These are phyloP conservation scores for Bisporella sp. DNA, from an alignment of 2,329 filamentous ascomycete species.

Conservation along the genomic window DNA sequence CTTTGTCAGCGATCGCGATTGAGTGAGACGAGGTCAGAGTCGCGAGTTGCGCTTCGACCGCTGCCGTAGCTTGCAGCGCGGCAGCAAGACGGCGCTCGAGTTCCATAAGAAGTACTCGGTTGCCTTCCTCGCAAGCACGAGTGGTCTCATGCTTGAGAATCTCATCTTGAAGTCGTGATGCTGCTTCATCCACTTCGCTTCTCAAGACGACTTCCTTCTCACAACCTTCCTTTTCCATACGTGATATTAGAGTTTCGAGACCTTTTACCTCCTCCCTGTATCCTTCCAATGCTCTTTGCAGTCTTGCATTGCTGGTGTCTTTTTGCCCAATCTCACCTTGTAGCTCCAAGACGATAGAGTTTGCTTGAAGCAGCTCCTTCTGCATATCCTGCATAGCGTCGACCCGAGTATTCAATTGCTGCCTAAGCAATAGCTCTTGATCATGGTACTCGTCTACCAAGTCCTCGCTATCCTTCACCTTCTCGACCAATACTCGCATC, in stretches of 20 bases:
- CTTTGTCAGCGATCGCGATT: constrained; percentile 19
- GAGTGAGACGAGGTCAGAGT: constrained; percentile 25
- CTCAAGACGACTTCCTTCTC: constrained; percentile 9
- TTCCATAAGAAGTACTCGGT: constrained; percentile 31
- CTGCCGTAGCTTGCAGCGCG: constrained; percentile 32
- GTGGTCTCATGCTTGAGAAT: constrained; percentile 25
- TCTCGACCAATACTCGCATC: constrained; percentile 42
- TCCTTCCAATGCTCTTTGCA: constrained; percentile 43
- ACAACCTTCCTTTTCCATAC: constrained; percentile 35
- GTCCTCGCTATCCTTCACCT: constrained; percentile 41
- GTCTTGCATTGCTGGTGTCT: constrained; percentile 41
- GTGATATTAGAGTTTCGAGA: constrained; percentile 44
- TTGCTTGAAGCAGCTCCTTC: constrained; percentile 30
- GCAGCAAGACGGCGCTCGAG: constrained; percentile 39
- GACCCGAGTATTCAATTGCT: constrained; percentile 48
- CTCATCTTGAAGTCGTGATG: constrained; percentile 30
- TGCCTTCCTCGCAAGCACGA: constrained; percentile 27
- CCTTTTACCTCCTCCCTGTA: constrained; percentile 48
- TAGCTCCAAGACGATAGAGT: constrained; percentile 9
- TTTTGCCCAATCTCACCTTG: constrained; percentile 19
- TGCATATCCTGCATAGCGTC: constrained; percentile 42
- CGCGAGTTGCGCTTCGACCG: constrained; percentile 30
- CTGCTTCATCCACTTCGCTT: constrained; percentile 10
- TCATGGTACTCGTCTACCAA: constrained; percentile 53
- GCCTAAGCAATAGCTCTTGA: constrained; percentile 46